Percentiles rank a stretch among this genome's conserved stretches.
Conservation (phyloP, 345 rosid species). For the Salix suchowensis region DNA sequence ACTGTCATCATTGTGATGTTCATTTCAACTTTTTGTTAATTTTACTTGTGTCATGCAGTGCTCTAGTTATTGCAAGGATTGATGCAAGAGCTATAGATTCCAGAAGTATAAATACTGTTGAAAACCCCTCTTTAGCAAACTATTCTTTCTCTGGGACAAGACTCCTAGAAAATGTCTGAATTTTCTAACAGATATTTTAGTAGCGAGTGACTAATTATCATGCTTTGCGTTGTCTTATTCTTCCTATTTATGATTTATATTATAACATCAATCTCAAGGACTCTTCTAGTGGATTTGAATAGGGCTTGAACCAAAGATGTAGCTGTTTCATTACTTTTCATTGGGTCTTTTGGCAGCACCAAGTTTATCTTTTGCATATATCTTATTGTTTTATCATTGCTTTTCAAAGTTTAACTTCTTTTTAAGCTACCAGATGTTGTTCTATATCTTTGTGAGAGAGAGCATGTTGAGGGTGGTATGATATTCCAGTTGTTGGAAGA, state of each 20-base stretch:
- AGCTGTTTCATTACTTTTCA: background rate
- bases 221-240: background rate
- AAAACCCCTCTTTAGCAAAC: background rate
- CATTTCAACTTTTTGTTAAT: background rate
- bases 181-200: background rate
- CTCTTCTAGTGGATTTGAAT: background rate
- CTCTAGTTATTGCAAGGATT: background rate
- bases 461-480: constrained; percentile 98
- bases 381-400: constrained; percentile 2
- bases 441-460: constrained; percentile 92
- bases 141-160: background rate
- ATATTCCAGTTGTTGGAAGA: constrained; percentile 94
- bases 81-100: background rate
- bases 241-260: background rate
- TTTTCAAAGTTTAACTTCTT: background rate
- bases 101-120: background rate
- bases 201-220: background rate
- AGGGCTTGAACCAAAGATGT: background rate
- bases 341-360: background rate
- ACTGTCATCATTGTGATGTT: background rate
- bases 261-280: background rate
- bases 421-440: constrained; percentile 54
- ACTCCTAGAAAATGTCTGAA: background rate
- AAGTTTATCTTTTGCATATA: background rate
- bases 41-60: background rate